Conservation (phyloP, 805 yeast species). For the Nakazawaea anatomiae region DNA sequence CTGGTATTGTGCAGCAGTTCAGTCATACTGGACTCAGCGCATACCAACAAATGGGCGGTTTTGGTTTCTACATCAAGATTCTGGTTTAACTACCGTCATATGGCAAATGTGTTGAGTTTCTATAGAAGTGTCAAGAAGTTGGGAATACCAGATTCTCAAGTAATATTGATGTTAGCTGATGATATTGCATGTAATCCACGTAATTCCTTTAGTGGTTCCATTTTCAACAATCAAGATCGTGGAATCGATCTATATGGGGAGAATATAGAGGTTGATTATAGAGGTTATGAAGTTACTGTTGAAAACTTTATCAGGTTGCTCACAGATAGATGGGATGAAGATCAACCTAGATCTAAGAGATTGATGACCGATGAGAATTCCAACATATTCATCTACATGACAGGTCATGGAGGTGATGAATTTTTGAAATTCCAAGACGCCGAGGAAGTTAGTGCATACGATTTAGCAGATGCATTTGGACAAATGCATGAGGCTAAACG, state of each 20-base stretch:
- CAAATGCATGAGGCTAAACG: slow-evolving; percentile 96
- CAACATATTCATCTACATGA: slow-evolving; percentile 88
- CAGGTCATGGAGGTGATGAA: slow-evolving; percentile 99
- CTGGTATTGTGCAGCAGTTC: background rate
- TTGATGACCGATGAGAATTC: slow-evolving; percentile 89
- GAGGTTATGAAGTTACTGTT: slow-evolving; percentile 98
- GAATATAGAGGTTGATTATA: slow-evolving; percentile 89
- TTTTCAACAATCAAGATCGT: slow-evolving; percentile 89
- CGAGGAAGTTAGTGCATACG: slow-evolving; percentile 93
- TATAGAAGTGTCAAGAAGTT: slow-evolving; percentile 92
- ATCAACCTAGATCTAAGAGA: slow-evolving; percentile 89
- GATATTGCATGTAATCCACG: slow-evolving; percentile 97
- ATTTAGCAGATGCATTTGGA: slow-evolving; percentile 93
- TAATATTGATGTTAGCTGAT: slow-evolving; percentile 91
- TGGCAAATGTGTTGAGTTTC: slow-evolving; percentile 93
- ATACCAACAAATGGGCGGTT: slow-evolving; percentile 78
- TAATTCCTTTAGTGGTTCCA: slow-evolving; percentile 93
- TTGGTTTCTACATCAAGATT: slow-evolving; percentile 92
- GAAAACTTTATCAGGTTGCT: slow-evolving; percentile 89
- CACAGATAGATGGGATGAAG: slow-evolving; percentile 94
- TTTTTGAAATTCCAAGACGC: slow-evolving; percentile 97
- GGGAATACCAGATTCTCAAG: slow-evolving; percentile 97
- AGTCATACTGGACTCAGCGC: slow-evolving; percentile 27
- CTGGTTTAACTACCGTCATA: slow-evolving; percentile 98
- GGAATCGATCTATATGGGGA: slow-evolving; percentile 92